A percentile compares a stretch with the other conserved stretches of the same genome.
Evolutionary conservation across 1,284 basidiomycete genomes (phyloP).

Genomic region (Cutaneotrichosporon spelunceum): DNA sequence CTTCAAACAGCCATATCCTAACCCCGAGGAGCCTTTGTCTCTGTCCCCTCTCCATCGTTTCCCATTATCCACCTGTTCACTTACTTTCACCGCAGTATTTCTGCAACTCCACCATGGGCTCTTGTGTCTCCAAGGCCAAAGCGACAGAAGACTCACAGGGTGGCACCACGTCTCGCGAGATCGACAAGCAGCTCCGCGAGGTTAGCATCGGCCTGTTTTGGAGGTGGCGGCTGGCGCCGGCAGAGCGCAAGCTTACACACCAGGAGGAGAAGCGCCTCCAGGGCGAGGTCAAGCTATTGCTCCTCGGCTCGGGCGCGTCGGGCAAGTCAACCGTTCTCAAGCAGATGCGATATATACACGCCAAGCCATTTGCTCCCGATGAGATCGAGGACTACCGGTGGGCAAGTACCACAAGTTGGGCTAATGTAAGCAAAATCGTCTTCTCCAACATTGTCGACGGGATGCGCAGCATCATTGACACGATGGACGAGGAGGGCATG

Average conservation of each 20-base stretch:
- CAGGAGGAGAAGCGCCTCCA: conserved; percentile 67
- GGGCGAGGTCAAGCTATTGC: conserved; percentile 76
- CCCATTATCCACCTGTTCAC: not conserved
- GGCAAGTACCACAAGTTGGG: conserved; percentile 7
- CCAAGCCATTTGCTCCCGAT: conserved; percentile 37
- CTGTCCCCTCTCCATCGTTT: not conserved
- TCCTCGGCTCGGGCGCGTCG: conserved; percentile 88
- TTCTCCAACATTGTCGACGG: conserved; percentile 87
- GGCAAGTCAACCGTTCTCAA: conserved; percentile 73
- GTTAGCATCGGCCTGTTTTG: conserved; percentile 48
- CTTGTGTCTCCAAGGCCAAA: conserved; percentile 59
- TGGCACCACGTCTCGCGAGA: conserved; percentile 52
- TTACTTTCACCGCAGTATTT: not conserved
- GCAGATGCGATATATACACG: conserved; percentile 50
- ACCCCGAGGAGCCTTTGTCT: not conserved
- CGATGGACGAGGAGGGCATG: conserved; percentile 82
- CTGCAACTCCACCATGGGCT: conserved; percentile 59
- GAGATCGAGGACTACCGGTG: conserved; percentile 48
- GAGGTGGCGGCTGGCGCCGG: not conserved
- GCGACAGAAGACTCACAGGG: conserved; percentile 26
- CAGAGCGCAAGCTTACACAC: not conserved
- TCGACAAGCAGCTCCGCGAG: conserved; percentile 64
- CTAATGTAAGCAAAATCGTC: conserved; percentile 67
- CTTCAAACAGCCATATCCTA: not conserved
- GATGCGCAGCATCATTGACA: conserved; percentile 74